Percentiles rank a stretch among this genome's conserved stretches.
phyloP scores from a whole-genome alignment of 495 filamentous ascomycete genomes.

The Diplogelasinospora grovesii region DNA sequence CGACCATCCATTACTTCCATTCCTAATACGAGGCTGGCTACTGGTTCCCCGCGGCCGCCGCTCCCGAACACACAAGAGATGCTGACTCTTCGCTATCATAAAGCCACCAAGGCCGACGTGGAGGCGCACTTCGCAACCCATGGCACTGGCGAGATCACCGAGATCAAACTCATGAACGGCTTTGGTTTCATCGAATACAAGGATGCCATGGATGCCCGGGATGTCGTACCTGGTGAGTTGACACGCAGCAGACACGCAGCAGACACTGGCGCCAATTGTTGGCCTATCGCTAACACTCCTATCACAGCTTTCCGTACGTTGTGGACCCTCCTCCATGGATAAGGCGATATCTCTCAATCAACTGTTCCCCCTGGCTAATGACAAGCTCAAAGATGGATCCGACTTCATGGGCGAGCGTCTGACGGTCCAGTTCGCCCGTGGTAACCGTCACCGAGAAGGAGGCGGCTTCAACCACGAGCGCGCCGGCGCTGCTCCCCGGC shows the following conservation, averaged over 20 bases:
- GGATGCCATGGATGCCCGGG: slow-evolving; percentile 91
- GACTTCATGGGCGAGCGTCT: slow-evolving; percentile 96
- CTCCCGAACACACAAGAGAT: not conserved
- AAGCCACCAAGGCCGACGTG: slow-evolving; percentile 93
- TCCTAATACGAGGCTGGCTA: not conserved
- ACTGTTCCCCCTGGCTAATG: slow-evolving; percentile 32
- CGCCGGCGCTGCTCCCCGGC: slow-evolving; percentile 74
- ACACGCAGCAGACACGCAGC: no score
- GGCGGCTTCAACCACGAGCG: slow-evolving; percentile 58
- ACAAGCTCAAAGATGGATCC: slow-evolving; percentile 68
- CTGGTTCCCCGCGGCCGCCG: not conserved
- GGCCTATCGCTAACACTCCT: no score
- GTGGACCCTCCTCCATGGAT: slow-evolving; percentile 24
- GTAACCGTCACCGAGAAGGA: slow-evolving; percentile 77
- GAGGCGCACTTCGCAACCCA: slow-evolving; percentile 92
- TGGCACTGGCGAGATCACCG: slow-evolving; percentile 92
- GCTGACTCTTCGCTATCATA: slow-evolving; percentile 22
- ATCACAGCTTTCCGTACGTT: slow-evolving; percentile 50
- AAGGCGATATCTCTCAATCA: slow-evolving; percentile 16
- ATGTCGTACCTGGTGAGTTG: slow-evolving; percentile 87
- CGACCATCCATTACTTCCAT: slow-evolving; percentile 1
- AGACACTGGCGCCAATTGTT: no score
- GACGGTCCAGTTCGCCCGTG: slow-evolving; percentile 95
- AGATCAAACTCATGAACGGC: slow-evolving; percentile 99
- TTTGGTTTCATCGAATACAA: slow-evolving; percentile 99